phyloP scores from a whole-genome alignment of 2,329 filamentous ascomycete genomes.

The Ophiostoma piceae region DNA sequence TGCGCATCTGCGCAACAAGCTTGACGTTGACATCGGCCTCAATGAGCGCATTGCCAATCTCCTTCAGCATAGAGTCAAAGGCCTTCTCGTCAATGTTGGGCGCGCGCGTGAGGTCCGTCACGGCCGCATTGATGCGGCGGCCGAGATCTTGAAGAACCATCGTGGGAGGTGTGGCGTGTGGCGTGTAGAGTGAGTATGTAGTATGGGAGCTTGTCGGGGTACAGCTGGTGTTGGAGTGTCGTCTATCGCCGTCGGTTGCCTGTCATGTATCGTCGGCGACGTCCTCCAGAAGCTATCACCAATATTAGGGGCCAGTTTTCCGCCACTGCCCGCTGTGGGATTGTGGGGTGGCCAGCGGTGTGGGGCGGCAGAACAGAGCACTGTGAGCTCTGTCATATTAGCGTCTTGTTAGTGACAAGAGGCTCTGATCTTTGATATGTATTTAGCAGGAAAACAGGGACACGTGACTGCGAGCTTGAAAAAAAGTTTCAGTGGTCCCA shows the following conservation, averaged over 20 bases:
- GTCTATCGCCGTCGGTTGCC: background rate
- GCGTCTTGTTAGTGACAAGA: background rate
- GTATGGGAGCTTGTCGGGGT: background rate
- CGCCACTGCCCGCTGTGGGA: conserved; percentile 18
- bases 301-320: conserved; percentile 21
- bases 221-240: background rate
- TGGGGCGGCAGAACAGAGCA: conserved; percentile 21
- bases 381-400: background rate
- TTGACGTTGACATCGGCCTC: conserved; percentile 97
- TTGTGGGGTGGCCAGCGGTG: conserved; percentile 23
- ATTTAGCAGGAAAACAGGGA: background rate
- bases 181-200: background rate
- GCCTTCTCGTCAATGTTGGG: conserved; percentile 97
- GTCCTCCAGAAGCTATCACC: conserved; percentile 16
- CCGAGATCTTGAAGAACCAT: conserved; percentile 99
- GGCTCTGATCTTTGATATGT: background rate
- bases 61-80: conserved; percentile 97
- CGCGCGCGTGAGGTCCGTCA: conserved; percentile 86
- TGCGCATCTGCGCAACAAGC: conserved; percentile 83
- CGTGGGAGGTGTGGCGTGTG: background rate
- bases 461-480: conserved; percentile 12
- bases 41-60: conserved; percentile 91
- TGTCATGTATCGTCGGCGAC: background rate
- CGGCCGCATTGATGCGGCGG: conserved; percentile 94
- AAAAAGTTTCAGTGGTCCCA: conserved; percentile 15